Percentiles rank a stretch among this genome's conserved stretches.
Evolutionary conservation across 768 basidiomycete genomes (phyloP).

Genomic region (Tulasnella sp.): DNA sequence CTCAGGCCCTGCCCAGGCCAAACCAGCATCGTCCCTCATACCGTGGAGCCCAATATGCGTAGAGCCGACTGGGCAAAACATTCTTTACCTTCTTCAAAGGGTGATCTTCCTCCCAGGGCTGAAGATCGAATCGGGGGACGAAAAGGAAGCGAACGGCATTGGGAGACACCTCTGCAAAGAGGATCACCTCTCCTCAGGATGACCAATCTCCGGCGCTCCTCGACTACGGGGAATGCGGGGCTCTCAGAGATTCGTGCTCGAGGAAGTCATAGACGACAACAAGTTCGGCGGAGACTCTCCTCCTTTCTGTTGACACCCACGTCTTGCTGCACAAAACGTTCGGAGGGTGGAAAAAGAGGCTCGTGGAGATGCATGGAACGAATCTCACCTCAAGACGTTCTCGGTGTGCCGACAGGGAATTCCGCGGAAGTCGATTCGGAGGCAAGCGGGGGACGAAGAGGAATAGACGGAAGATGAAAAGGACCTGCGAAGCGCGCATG

Average conservation of each 20-base stretch:
- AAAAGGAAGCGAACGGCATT: slow-evolving; percentile 35
- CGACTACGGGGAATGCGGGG: not conserved
- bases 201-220: not conserved
- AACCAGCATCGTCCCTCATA: slow-evolving; percentile 75
- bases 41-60: slow-evolving; percentile 52
- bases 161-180: not conserved
- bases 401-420: not conserved
- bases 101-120: slow-evolving; percentile 53
- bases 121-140: slow-evolving; percentile 38
- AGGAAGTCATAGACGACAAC: not conserved
- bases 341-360: not conserved
- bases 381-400: not conserved
- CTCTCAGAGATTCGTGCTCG: not conserved
- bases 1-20: slow-evolving; percentile 83
- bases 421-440: not conserved
- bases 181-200: not conserved
- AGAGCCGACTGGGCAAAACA: slow-evolving; percentile 71
- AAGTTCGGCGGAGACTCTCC: not conserved
- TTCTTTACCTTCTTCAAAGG: slow-evolving; percentile 66
- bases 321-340: not conserved
- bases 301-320: not conserved
- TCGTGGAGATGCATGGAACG: not conserved
- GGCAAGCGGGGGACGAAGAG: not conserved
- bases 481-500: not conserved
- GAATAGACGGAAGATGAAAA: not conserved